Evolutionary conservation across 2,329 filamentous ascomycete species (phyloP).

Genomic region (Daldinia sp.): DNA sequence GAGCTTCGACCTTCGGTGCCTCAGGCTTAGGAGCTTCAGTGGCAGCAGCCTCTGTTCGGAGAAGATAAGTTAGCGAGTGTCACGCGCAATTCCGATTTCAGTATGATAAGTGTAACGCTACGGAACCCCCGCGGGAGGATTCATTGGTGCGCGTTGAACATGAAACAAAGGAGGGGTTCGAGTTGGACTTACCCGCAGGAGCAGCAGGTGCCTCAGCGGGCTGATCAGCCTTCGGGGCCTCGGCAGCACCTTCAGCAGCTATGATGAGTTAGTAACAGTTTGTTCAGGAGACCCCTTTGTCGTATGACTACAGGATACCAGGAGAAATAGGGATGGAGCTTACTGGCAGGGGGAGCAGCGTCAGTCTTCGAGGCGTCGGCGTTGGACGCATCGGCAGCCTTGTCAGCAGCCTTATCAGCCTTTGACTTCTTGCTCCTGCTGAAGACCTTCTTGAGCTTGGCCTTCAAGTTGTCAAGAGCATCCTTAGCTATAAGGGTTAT

Average conservation of each 20-base stretch:
- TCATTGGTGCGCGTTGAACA: conserved; percentile 20
- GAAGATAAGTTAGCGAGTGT: conserved; percentile 25
- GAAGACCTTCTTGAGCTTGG: conserved; percentile 58
- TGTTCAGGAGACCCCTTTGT: conserved; percentile 1
- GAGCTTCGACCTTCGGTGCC: conserved; percentile 34
- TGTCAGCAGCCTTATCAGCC: conserved; percentile 45
- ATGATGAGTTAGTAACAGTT: conserved; percentile 25
- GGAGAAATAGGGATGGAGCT: conserved; percentile 33
- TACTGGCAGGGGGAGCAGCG: conserved; percentile 47
- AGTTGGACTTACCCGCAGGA: conserved; percentile 34
- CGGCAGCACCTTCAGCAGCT: conserved; percentile 34
- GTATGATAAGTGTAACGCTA: conserved; percentile 21
- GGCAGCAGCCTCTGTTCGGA: conserved; percentile 36
- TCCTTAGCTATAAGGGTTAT: conserved; percentile 56
- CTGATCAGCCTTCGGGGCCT: conserved; percentile 36
- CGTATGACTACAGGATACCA: conserved; percentile 7
- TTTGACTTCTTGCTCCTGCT: conserved; percentile 49
- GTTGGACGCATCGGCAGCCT: conserved; percentile 47
- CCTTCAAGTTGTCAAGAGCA: conserved; percentile 67
- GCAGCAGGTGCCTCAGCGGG: conserved; percentile 29
- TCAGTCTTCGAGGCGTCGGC: conserved; percentile 43
- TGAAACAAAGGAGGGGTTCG: conserved; percentile 29
- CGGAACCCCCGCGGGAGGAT: conserved; percentile 15
- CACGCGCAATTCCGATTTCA: conserved; percentile 19
- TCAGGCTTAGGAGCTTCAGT: conserved; percentile 37